Percentiles rank a stretch among this genome's conserved stretches.
Evolutionary conservation across 2,329 filamentous ascomycete genomes (phyloP).

Genomic region (Sclerotinia minor): DNA sequence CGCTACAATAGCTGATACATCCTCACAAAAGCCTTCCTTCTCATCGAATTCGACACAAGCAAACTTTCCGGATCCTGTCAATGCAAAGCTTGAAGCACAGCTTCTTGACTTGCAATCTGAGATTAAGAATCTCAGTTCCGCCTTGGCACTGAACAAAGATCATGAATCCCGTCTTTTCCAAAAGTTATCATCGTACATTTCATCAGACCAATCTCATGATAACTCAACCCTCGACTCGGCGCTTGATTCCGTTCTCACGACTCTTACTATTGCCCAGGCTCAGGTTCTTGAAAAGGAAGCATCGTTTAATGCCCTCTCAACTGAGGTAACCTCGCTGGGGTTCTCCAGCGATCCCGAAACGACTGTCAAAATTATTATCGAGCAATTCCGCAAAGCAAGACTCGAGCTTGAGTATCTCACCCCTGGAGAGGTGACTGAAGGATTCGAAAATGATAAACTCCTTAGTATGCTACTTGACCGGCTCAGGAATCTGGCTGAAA

Average conservation of each 20-base stretch:
- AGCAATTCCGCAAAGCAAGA: slow-evolving; percentile 56
- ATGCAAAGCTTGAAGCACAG: slow-evolving; percentile 33
- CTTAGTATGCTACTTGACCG: slow-evolving; percentile 55
- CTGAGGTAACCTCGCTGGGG: slow-evolving; percentile 51
- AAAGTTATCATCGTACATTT: slow-evolving; percentile 38
- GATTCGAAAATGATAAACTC: slow-evolving; percentile 50
- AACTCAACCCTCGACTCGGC: slow-evolving; percentile 38
- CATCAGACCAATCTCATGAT: slow-evolving; percentile 34
- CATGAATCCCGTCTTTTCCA: slow-evolving; percentile 34
- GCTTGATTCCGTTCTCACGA: slow-evolving; percentile 40
- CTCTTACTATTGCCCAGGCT: slow-evolving; percentile 40
- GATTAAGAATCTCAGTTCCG: slow-evolving; percentile 34
- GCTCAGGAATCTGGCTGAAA: slow-evolving; percentile 52
- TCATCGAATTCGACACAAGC: slow-evolving; percentile 33
- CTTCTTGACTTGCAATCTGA: slow-evolving; percentile 35
- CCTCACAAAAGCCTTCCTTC: slow-evolving; percentile 30
- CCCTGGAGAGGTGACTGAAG: slow-evolving; percentile 57
- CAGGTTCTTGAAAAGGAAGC: slow-evolving; percentile 44
- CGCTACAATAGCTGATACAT: slow-evolving; percentile 39
- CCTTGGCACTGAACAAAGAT: slow-evolving; percentile 36
- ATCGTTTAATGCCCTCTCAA: slow-evolving; percentile 51
- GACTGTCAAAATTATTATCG: slow-evolving; percentile 48
- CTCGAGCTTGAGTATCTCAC: slow-evolving; percentile 63
- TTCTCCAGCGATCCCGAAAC: slow-evolving; percentile 49
- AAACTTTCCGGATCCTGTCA: slow-evolving; percentile 34